A percentile compares a stretch with the other conserved stretches of the same genome.
These are phyloP conservation scores for Wickerhamiella australiensis DNA, from an alignment of 805 yeast genomes.

Conservation along the genomic window DNA sequence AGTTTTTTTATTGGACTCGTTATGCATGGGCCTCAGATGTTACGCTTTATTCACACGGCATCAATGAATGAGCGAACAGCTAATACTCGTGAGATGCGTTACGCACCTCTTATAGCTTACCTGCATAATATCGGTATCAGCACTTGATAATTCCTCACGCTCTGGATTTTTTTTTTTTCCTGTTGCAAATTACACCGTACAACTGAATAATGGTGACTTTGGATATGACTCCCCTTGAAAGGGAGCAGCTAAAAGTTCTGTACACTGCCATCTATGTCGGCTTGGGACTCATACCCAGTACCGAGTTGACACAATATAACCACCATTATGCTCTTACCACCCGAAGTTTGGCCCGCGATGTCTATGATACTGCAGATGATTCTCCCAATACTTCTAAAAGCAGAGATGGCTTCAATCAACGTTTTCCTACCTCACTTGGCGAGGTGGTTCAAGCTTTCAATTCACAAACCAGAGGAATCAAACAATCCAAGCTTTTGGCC, in stretches of 20 bases:
- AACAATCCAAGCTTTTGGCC: not conserved
- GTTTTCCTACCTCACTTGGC: not conserved
- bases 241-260: not conserved
- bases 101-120: too few relatives aligned
- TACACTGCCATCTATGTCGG: constrained; percentile 4
- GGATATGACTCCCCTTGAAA: not conserved
- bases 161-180: too few relatives aligned
- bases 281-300: not conserved
- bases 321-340: not conserved
- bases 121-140: too few relatives aligned
- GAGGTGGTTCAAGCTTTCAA: not conserved
- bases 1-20: too few relatives aligned
- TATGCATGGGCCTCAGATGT: too few relatives aligned
- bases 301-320: not conserved
- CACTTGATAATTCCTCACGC: too few relatives aligned
- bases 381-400: not conserved
- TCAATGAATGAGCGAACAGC: too few relatives aligned
- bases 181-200: not conserved
- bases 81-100: too few relatives aligned
- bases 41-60: too few relatives aligned
- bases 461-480: not conserved
- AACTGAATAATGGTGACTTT: not conserved
- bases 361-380: not conserved
- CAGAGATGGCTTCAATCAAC: not conserved
- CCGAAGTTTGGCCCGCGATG: not conserved